Conservation (phyloP, 31 red algal species). For the Bonnemaisonia californica region DNA sequence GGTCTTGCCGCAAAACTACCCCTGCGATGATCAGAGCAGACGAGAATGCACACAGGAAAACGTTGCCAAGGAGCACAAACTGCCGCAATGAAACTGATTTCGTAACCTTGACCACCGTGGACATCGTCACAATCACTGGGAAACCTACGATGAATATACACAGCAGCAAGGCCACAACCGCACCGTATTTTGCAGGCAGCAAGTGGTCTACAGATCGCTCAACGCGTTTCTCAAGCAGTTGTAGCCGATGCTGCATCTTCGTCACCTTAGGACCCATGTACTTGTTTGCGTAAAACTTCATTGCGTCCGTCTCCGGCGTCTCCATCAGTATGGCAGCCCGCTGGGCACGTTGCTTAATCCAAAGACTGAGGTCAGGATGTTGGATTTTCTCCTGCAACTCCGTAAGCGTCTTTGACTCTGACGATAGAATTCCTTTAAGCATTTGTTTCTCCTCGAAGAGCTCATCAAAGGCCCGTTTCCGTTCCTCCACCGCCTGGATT, state of each 20-base stretch:
- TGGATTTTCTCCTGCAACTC: conserved; percentile 68
- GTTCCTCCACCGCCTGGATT: conserved; percentile 50
- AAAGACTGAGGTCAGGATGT: conserved; percentile 66
- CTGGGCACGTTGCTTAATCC: conserved; percentile 64
- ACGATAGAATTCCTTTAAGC: conserved; percentile 34
- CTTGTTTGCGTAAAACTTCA: conserved; percentile 66
- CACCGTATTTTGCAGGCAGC: conserved; percentile 58
- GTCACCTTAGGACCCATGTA: conserved; percentile 71
- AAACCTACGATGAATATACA: conserved; percentile 56
- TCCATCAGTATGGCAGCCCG: conserved; percentile 52
- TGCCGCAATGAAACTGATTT: conserved; percentile 60
- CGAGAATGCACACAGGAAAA: conserved; percentile 63
- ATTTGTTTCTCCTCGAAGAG: conserved; percentile 73
- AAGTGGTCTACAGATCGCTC: conserved; percentile 64
- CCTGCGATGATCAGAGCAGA: conserved; percentile 48
- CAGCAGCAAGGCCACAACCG: conserved; percentile 58
- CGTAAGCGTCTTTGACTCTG: conserved; percentile 47
- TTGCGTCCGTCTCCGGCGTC: conserved; percentile 65
- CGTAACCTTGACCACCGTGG: conserved; percentile 43
- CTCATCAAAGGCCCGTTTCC: conserved; percentile 74
- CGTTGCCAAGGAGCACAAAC: conserved; percentile 73
- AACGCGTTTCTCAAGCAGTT: conserved; percentile 51
- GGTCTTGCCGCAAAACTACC: conserved; percentile 57
- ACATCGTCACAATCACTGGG: conserved; percentile 65
- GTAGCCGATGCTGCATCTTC: conserved; percentile 51